These are phyloP conservation scores for Lachancea mirantina DNA, from an alignment of 805 yeast genomes.

Conservation along the genomic window DNA sequence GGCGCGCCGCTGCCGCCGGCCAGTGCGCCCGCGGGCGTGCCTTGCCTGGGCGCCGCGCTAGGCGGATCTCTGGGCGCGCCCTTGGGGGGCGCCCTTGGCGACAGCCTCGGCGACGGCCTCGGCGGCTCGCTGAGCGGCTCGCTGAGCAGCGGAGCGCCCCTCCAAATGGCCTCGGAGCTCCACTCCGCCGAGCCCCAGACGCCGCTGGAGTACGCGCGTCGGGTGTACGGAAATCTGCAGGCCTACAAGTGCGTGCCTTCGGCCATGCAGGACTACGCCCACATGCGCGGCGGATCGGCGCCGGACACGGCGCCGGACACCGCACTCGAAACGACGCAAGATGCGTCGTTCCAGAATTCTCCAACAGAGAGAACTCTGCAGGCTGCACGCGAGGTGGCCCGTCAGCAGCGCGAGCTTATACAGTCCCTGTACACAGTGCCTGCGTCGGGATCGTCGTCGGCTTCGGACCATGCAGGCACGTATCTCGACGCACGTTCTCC, in stretches of 20 bases:
- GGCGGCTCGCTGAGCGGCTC: too few relatives aligned
- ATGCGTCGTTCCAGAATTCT: conserved; percentile 60
- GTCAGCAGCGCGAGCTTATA: conserved; percentile 24
- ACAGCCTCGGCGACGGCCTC: too few relatives aligned
- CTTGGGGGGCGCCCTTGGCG: too few relatives aligned
- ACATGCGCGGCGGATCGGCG: conserved; percentile 33
- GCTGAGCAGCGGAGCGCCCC: too few relatives aligned
- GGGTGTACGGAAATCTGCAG: conserved; percentile 25
- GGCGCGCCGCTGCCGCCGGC: background rate
- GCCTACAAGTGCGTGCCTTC: conserved; percentile 27
- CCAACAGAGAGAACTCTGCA: conserved; percentile 34
- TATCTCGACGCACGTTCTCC: too few relatives aligned
- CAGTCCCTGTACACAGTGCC: conserved; percentile 12
- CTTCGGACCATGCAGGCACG: background rate
- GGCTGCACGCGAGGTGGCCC: conserved; percentile 18
- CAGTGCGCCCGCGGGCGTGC: background rate
- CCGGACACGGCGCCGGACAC: conserved; percentile 74
- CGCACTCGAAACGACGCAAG: conserved; percentile 51
- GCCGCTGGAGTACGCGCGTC: conserved; percentile 27
- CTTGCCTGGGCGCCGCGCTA: too few relatives aligned
- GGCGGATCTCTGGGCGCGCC: too few relatives aligned
- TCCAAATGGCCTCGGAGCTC: too few relatives aligned
- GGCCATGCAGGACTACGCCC: conserved; percentile 16
- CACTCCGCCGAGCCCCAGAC: conserved; percentile 16
- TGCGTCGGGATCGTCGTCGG: conserved; percentile 1